Conservation (phyloP, 2,329 filamentous ascomycete genomes). For the Clarireedia homoeocarpa region DNA sequence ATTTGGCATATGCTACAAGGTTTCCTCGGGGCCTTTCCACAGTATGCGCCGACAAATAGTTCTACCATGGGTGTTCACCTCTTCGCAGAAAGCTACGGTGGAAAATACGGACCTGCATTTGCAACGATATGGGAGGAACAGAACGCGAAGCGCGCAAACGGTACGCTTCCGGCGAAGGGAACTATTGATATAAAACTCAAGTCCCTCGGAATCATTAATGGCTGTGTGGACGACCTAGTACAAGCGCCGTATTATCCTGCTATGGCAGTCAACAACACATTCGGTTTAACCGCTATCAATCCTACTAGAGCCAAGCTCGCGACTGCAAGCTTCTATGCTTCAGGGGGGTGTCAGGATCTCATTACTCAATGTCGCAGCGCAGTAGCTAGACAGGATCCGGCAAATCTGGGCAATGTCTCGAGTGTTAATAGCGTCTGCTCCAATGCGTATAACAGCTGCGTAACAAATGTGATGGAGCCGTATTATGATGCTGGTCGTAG, state of each 20-base stretch:
- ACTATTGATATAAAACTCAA: slow-evolving; percentile 53
- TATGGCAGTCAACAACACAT: slow-evolving; percentile 58
- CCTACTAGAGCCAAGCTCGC: slow-evolving; percentile 40
- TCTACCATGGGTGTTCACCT: slow-evolving; percentile 50
- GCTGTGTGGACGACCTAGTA: slow-evolving; percentile 56
- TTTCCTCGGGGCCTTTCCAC: slow-evolving; percentile 50
- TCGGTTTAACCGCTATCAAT: slow-evolving; percentile 50
- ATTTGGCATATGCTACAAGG: slow-evolving; percentile 53
- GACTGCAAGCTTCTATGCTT: slow-evolving; percentile 37
- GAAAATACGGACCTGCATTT: slow-evolving; percentile 61
- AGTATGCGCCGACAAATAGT: slow-evolving; percentile 47
- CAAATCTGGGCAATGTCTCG: slow-evolving; percentile 33
- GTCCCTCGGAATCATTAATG: slow-evolving; percentile 64
- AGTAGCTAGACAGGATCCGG: slow-evolving; percentile 33
- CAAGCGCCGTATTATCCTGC: slow-evolving; percentile 50
- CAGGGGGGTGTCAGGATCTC: slow-evolving; percentile 45
- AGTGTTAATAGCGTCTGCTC: slow-evolving; percentile 30
- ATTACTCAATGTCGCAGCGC: slow-evolving; percentile 45
- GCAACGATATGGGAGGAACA: slow-evolving; percentile 52
- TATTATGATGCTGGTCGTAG: slow-evolving; percentile 29
- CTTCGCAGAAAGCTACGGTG: slow-evolving; percentile 63
- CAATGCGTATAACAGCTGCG: slow-evolving; percentile 29
- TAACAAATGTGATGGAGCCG: slow-evolving; percentile 29
- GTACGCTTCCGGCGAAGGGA: slow-evolving; percentile 39
- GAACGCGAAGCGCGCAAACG: slow-evolving; percentile 48